phyloP scores from a whole-genome alignment of 148 eudicot genomes.

The Silene uniflora region DNA sequence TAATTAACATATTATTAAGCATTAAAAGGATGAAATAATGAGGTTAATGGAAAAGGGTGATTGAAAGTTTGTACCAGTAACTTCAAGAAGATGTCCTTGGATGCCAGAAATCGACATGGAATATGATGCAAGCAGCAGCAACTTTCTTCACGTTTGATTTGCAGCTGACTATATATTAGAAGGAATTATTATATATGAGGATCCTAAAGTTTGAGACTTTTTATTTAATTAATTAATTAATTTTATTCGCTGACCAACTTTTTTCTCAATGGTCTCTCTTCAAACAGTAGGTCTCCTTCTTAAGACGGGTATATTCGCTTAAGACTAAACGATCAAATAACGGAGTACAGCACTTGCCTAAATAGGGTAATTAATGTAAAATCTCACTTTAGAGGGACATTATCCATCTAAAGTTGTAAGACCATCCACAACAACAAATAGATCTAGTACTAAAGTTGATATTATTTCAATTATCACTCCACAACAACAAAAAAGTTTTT shows the following conservation, averaged over 20 bases:
- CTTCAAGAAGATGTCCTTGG: constrained; percentile 71
- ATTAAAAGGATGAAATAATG: neutral
- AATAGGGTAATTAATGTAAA: too few relatives aligned
- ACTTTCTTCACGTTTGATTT: neutral
- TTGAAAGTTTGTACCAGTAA: constrained; percentile 46
- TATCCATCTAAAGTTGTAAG: too few relatives aligned
- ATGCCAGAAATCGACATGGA: constrained; percentile 59
- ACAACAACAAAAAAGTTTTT: too few relatives aligned
- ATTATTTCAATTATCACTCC: too few relatives aligned
- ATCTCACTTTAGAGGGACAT: too few relatives aligned
- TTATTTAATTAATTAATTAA: neutral
- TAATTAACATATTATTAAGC: neutral
- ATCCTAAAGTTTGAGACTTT: neutral
- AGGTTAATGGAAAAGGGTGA: neutral
- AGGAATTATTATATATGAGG: too few relatives aligned
- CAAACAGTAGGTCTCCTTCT: too few relatives aligned
- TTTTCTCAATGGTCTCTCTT: neutral
- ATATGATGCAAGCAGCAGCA: constrained; percentile 9
- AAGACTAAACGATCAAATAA: too few relatives aligned
- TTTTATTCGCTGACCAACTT: neutral
- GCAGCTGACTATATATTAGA: neutral
- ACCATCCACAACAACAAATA: too few relatives aligned
- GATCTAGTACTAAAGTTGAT: too few relatives aligned
- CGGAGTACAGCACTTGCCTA: too few relatives aligned
- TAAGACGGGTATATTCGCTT: too few relatives aligned